These are phyloP conservation scores for Rutidosis leptorrhynchoides DNA, from an alignment of 129 eudicot genomes.

Conservation along the genomic window DNA sequence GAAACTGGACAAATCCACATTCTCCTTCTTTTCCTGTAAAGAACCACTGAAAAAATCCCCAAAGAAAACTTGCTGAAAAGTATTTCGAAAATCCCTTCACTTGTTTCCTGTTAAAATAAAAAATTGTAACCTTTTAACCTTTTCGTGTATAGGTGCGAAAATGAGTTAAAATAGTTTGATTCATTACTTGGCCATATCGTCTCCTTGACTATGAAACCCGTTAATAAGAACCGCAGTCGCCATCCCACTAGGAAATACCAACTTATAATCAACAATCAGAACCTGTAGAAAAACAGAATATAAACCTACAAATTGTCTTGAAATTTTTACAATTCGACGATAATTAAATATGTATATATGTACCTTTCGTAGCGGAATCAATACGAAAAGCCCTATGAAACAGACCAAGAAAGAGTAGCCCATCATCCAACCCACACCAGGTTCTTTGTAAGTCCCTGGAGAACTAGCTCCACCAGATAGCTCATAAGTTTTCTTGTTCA, in stretches of 20 bases:
- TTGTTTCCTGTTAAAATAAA: constrained; percentile 55
- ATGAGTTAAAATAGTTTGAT: neutral
- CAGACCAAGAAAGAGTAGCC: constrained; percentile 62
- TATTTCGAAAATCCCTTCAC: constrained; percentile 64
- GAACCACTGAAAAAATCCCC: constrained; percentile 97
- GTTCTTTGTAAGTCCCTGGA: constrained; percentile 61
- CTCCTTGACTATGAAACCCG: constrained; percentile 74
- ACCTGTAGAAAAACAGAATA: constrained; percentile 42
- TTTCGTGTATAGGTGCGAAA: neutral
- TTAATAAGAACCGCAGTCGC: constrained; percentile 92
- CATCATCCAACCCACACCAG: constrained; percentile 78
- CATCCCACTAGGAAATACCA: constrained; percentile 87
- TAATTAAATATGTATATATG: neutral
- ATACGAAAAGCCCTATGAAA: constrained; percentile 75
- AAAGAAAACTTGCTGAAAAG: constrained; percentile 63
- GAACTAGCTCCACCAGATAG: constrained; percentile 48
- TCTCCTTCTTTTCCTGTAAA: constrained; percentile 56
- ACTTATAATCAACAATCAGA: constrained; percentile 71
- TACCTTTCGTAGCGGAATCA: constrained; percentile 85
- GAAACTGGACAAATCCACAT: constrained; percentile 64
- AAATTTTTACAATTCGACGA: neutral
- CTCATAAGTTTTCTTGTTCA: constrained; percentile 73
- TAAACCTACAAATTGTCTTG: neutral
- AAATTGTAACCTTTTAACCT: neutral
- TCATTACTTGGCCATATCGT: constrained; percentile 59